Evolutionary conservation across 495 filamentous ascomycete species (phyloP).

Genomic region (Neurospora terricola): DNA sequence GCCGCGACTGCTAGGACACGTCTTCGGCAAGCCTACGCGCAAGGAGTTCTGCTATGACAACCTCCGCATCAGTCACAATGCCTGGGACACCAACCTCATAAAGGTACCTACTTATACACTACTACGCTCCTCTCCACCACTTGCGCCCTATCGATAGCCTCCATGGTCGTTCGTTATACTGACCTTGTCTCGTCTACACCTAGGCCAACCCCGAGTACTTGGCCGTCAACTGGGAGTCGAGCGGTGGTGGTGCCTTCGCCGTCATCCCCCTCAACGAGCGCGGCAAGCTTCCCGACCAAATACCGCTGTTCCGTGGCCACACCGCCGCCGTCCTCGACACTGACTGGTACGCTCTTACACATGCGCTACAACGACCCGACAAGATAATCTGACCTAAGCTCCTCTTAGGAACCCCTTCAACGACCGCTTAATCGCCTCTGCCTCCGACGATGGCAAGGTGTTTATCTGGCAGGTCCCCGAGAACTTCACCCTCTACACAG

Average conservation of each 20-base stretch:
- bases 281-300: conserved; percentile 81
- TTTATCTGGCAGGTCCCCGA: conserved; percentile 94
- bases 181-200: conserved; percentile 6
- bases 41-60: conserved; percentile 97
- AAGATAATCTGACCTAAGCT: conserved; percentile 23
- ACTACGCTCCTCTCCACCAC: neutral
- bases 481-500: conserved; percentile 70
- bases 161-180: conserved; percentile 10
- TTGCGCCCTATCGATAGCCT: neutral
- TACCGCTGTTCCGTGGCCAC: conserved; percentile 92
- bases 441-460: conserved; percentile 92
- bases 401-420: conserved; percentile 79
- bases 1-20: conserved; percentile 59
- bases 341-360: conserved; percentile 59
- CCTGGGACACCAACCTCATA: conserved; percentile 96
- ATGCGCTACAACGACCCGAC: neutral
- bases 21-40: conserved; percentile 87
- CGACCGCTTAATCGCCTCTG: conserved; percentile 83
- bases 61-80: conserved; percentile 86
- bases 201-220: conserved; percentile 94
- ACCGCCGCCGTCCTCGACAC: conserved; percentile 94
- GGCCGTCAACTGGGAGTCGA: conserved; percentile 96
- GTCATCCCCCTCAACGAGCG: conserved; percentile 86
- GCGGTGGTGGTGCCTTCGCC: conserved; percentile 93
- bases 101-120: conserved; percentile 47